Evolutionary conservation across 768 basidiomycete genomes (phyloP).

Genomic region (Glaciozyma martinii): DNA sequence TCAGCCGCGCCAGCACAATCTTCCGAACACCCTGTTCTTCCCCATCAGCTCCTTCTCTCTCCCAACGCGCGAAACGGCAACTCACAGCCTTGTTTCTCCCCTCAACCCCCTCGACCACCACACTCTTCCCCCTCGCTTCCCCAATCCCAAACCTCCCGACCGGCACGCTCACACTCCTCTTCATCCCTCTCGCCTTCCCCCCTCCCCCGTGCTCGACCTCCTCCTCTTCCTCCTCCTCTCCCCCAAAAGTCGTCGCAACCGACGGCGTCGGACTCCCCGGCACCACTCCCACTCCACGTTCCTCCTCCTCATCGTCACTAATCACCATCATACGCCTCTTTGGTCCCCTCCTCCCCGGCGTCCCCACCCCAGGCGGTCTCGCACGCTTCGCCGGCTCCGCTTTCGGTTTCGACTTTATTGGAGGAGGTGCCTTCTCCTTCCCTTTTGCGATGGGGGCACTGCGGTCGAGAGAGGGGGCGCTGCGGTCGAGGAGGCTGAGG

Average conservation of each 20-base stretch:
- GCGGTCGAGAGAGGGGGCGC: neutral
- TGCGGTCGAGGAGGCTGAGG: neutral
- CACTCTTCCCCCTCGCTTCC: neutral
- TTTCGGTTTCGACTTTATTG: too few species aligned
- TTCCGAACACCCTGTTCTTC: conserved; percentile 11
- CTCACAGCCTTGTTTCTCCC: conserved; percentile 24
- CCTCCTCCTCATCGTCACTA: neutral
- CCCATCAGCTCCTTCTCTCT: too few species aligned
- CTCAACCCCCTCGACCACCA: conserved; percentile 1
- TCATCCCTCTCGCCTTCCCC: neutral
- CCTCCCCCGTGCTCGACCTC: neutral
- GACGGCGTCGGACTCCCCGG: neutral
- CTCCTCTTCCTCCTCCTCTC: neutral
- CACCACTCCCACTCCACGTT: neutral
- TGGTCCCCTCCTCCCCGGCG: too few species aligned
- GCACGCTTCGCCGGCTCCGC: neutral
- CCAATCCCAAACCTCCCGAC: conserved; percentile 9
- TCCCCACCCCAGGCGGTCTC: neutral
- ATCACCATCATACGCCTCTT: too few species aligned
- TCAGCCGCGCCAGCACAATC: neutral
- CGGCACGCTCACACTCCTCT: conserved; percentile 19
- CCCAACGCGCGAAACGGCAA: neutral
- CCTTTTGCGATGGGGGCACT: neutral
- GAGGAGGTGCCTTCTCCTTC: too few species aligned
- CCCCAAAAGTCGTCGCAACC: neutral